A percentile compares a stretch with the other conserved stretches of the same genome.
Conservation (phyloP, 2,329 filamentous ascomycete genomes). For the Malbranchea zuffiana region DNA sequence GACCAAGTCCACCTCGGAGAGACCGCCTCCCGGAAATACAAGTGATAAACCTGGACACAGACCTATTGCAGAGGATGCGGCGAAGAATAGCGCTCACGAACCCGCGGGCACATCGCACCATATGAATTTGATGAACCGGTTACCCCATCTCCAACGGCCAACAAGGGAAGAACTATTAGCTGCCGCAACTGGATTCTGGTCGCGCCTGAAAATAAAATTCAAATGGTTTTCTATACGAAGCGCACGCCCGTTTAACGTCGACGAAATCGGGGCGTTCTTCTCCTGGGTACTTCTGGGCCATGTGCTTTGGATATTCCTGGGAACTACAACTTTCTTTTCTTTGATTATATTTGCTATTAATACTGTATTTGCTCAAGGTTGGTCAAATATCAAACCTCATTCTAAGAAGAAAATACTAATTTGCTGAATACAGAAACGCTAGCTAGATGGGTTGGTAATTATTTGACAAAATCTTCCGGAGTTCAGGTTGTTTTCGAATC, state of each 20-base stretch:
- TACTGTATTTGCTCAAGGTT: constrained; percentile 88
- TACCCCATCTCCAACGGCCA: constrained; percentile 66
- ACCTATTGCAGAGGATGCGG: constrained; percentile 1
- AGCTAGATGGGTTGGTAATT: constrained; percentile 87
- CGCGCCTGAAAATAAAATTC: constrained; percentile 78
- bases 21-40: background rate
- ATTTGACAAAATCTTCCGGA: constrained; percentile 85
- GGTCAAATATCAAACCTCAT: constrained; percentile 18
- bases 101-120: constrained; percentile 7
- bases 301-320: constrained; percentile 87
- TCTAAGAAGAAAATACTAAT: constrained; percentile 1
- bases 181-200: constrained; percentile 86
- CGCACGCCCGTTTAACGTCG: constrained; percentile 83
- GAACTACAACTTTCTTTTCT: constrained; percentile 95
- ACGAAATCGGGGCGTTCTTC: constrained; percentile 90
- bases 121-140: constrained; percentile 45
- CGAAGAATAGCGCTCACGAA: background rate
- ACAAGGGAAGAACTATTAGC: constrained; percentile 87
- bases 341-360: constrained; percentile 84
- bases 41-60: background rate
- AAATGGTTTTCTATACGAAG: constrained; percentile 97
- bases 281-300: constrained; percentile 94
- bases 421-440: constrained; percentile 57
- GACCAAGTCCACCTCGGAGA: background rate
- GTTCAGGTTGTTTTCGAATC: constrained; percentile 94